phyloP scores from a whole-genome alignment of 2,329 filamentous ascomycete genomes.

The Diaporthe vexans region DNA sequence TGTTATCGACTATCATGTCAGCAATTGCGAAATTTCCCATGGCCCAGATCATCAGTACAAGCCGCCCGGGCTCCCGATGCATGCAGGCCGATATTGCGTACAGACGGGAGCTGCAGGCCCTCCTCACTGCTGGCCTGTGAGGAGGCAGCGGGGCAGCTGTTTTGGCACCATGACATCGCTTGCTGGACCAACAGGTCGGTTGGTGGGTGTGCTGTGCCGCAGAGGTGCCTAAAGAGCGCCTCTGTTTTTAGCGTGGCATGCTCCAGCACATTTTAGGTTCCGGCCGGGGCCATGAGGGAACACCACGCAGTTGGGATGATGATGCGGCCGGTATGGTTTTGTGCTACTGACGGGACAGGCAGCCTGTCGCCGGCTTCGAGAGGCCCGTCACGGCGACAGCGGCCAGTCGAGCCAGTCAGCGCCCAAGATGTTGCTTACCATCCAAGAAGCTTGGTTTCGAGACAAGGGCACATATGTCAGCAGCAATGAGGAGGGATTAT shows the following conservation, averaged over 20 bases:
- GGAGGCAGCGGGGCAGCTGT: slow-evolving; percentile 23
- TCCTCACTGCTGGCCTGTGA: slow-evolving; percentile 5
- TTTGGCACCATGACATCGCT: slow-evolving; percentile 37
- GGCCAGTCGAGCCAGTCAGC: slow-evolving; percentile 10
- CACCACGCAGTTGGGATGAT: slow-evolving; percentile 25
- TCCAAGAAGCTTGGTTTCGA: slow-evolving; percentile 15
- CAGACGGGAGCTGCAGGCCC: slow-evolving; percentile 21
- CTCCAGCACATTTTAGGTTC: slow-evolving; percentile 21
- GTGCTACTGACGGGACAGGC: slow-evolving; percentile 23
- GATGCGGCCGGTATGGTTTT: slow-evolving; percentile 33
- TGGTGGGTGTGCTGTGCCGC: slow-evolving; percentile 37
- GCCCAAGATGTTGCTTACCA: slow-evolving; percentile 32
- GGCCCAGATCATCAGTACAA: slow-evolving; percentile 9
- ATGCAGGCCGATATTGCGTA: slow-evolving; percentile 36
- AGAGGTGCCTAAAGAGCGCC: slow-evolving; percentile 32
- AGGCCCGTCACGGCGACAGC: slow-evolving; percentile 14
- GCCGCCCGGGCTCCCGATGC: slow-evolving; percentile 33
- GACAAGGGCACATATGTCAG: slow-evolving; percentile 14
- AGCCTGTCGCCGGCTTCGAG: slow-evolving; percentile 15
- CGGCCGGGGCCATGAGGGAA: background rate
- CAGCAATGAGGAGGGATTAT: slow-evolving; percentile 20
- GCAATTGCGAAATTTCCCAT: background rate
- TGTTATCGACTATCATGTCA: background rate
- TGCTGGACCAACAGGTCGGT: slow-evolving; percentile 36
- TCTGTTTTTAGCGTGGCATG: background rate